Conservation (phyloP, 2,329 filamentous ascomycete species). For the Stagonosporopsis cucurbitacearum region DNA sequence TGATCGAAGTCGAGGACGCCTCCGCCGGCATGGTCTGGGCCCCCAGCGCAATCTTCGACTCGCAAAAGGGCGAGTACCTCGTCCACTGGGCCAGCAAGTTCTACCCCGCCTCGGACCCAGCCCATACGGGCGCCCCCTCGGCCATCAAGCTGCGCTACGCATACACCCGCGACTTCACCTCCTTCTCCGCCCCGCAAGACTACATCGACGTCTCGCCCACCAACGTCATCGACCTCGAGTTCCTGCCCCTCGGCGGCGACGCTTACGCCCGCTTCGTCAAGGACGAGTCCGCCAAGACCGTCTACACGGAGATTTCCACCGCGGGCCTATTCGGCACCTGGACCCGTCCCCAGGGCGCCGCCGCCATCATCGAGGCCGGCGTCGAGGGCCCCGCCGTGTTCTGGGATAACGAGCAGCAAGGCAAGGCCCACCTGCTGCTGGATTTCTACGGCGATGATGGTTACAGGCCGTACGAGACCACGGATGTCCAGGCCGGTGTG, state of each 20-base stretch:
- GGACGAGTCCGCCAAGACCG: conserved; percentile 60
- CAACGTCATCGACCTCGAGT: conserved; percentile 64
- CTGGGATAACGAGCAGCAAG: conserved; percentile 42
- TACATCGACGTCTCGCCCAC: conserved; percentile 58
- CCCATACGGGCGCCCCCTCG: conserved; percentile 57
- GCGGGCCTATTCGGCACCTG: conserved; percentile 60
- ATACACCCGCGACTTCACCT: conserved; percentile 62
- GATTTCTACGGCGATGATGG: conserved; percentile 53
- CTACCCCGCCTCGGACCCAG: conserved; percentile 56
- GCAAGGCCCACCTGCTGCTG: conserved; percentile 56
- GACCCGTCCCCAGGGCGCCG: conserved; percentile 56
- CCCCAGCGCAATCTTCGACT: conserved; percentile 62
- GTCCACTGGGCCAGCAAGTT: conserved; percentile 58
- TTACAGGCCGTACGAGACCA: conserved; percentile 59
- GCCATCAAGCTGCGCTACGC: conserved; percentile 59
- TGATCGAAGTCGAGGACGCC: conserved; percentile 59
- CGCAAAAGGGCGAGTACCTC: conserved; percentile 53
- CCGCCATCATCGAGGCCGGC: conserved; percentile 49
- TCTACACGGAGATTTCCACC: conserved; percentile 59
- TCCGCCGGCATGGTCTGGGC: conserved; percentile 67
- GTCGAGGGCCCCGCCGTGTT: conserved; percentile 45
- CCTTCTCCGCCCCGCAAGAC: conserved; percentile 58
- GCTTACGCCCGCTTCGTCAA: conserved; percentile 63
- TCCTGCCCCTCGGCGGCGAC: conserved; percentile 55
- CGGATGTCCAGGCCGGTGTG: conserved; percentile 52